Evolutionary conservation across 371 early-diverging fungal genomes (phyloP), one percentile per base, ranked within the genome.

Genomic region (Fennellomyces sp.): DNA sequence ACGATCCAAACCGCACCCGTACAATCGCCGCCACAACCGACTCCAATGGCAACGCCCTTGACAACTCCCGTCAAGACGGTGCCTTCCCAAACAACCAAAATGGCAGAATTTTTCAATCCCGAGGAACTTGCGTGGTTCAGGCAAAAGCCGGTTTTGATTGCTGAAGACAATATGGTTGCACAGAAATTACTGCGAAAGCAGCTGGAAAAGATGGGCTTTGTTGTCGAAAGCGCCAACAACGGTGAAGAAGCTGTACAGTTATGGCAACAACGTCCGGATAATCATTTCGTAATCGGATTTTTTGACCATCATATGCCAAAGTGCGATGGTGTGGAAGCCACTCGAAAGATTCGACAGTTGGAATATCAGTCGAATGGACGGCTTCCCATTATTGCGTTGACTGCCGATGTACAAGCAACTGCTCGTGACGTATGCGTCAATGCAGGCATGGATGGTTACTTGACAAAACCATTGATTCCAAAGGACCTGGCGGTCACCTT

Each of bases 361-460:
- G 81, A 81, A 56, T 30, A 17, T 1, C 66, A 64, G 12, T 21
- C 52, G 36, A 64, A 58, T 33, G 35, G 8, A 21, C 64, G 60
- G 8, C 58, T 85, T n/a, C 84, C 86, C 0, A 85, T 85, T 62
- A 71, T 85, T 36, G 86, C 84, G 10, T 51, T 85, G 45, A 83
- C 82, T 21, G 86, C 86, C 5, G 86, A 85, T 61, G 78, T 85
- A 21, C 83, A 83, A 52, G 52, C 61, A 1, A 65, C 80, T 5
- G 82, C 86, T 11, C 76, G 69, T 10, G 79, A 83, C 29, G 59
- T 76, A 36, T 83, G 81, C 27, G 68, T 82, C 33, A 65, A 74
- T 19, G 84, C 82, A 2, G 82, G 82, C 10, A 85, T 85, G 86
- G 81, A 85, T 56, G 84, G 81, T 15, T 85, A 85, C 61, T 59